Evolutionary conservation across 2,329 filamentous ascomycete genomes (phyloP).

Genomic region (Aspergillus glaucus): DNA sequence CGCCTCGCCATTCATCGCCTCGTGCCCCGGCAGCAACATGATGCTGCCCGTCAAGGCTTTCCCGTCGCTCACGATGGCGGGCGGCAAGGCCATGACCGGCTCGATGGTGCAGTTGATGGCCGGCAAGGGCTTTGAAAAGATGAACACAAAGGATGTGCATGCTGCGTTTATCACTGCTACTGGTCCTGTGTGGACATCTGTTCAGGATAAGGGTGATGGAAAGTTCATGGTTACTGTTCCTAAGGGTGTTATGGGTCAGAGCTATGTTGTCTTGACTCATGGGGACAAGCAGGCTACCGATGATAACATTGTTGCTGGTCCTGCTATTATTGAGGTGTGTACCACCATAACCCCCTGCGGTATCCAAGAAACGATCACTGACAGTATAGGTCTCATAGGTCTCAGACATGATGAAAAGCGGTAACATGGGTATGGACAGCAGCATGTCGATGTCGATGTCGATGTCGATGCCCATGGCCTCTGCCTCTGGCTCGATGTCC

Average conservation of each 20-base stretch:
- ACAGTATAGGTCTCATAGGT: background rate
- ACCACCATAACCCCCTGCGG: background rate
- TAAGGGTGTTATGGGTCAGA: conserved; percentile 19
- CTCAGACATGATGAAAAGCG: background rate
- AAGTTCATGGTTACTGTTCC: conserved; percentile 19
- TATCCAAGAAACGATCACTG: background rate
- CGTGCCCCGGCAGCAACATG: conserved; percentile 51
- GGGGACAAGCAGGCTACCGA: conserved; percentile 15
- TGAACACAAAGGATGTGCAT: conserved; percentile 11
- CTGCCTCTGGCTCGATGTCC: background rate
- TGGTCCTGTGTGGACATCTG: conserved; percentile 13
- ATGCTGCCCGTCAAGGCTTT: conserved; percentile 57
- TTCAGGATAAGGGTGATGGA: conserved; percentile 5
- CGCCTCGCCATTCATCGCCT: conserved; percentile 56
- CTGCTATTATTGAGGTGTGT: conserved; percentile 26
- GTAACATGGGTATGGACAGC: background rate
- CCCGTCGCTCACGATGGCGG: conserved; percentile 38
- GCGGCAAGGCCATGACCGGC: conserved; percentile 11
- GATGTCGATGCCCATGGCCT: background rate
- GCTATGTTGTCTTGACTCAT: conserved; percentile 24
- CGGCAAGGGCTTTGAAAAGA: conserved; percentile 18
- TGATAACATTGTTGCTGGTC: conserved; percentile 26
- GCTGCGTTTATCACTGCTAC: conserved; percentile 19
- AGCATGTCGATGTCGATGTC: background rate
- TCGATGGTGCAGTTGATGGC: conserved; percentile 17